Base-by-base conservation (phyloP, 2,329 filamentous ascomycete genomes). In the Aspergillus amoenus region DNA sequence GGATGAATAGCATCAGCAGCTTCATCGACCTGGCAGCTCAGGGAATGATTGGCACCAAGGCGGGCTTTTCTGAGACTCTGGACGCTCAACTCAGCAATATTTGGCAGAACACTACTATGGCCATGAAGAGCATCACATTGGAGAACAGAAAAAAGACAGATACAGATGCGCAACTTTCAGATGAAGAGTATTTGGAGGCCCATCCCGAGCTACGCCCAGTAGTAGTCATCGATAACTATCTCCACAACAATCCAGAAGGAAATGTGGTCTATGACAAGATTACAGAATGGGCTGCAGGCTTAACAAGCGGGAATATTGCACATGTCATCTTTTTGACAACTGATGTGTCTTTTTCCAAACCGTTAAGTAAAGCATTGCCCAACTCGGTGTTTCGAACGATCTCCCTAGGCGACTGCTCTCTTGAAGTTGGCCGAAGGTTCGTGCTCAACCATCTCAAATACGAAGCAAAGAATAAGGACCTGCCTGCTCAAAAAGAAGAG, bases 301-400 rank as follows among this genome's bases (percentile, higher is more conserved):
- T 97, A 27, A 93, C 94, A 0, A 90, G 91, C 45, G 88, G 88
- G 52, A 96, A 97, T 63, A 83, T 96, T 43, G 93, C 93, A 0
- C 94, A 97, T 72, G 92, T 97, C 56, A 88, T 99, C 56, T 96
- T 97, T 79, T 80, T 99, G 39, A 97, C 93, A 0, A 91, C 89
- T 56, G 93, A 97, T 62, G 84, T 91, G 1, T 90, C 91, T 0
- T 96, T 91, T 74, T 88, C 89, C 49, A 97, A 97, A 72, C 88
- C 90, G 0, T 79, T 97, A 2, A 87, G 89, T 58, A 94, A 91
- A 70, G 90, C 91, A 0, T 81, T 99, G 18, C 94, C 94, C 0
- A 93, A 97, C 68, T 86, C 94, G 24, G 89, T 97, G 12, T 96
- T 97, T 80, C 87, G 90, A 54, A 88, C 91, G 50, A 87, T 97